Evolutionary conservation across 2,329 filamentous ascomycete genomes (phyloP).

Genomic region (Aspergillus caelatus): DNA sequence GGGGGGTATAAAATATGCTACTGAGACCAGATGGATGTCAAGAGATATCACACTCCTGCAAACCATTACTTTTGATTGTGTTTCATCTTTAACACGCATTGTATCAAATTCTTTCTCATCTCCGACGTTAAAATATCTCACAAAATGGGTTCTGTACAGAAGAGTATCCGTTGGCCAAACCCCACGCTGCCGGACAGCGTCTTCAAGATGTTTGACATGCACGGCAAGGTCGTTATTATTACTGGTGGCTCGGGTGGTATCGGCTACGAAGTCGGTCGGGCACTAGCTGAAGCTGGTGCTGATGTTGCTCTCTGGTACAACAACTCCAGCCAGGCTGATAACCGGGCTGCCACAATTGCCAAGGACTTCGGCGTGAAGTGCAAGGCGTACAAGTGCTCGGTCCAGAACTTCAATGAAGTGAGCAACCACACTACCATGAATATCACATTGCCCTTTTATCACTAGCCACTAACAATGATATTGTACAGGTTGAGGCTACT

Average conservation of each 20-base stretch:
- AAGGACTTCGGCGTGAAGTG: neutral
- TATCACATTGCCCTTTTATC: neutral
- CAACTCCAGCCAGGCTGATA: conserved; percentile 3
- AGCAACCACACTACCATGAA: neutral
- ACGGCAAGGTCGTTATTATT: conserved; percentile 19
- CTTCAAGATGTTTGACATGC: neutral
- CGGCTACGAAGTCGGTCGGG: neutral
- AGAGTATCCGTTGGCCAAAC: neutral
- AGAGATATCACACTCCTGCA: neutral
- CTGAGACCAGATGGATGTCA: neutral
- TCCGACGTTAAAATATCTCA: neutral
- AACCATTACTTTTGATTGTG: neutral
- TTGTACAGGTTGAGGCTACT: conserved; percentile 45
- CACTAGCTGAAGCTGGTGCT: conserved; percentile 43
- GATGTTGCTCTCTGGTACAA: conserved; percentile 38
- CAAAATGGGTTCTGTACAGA: neutral
- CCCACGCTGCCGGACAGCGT: neutral
- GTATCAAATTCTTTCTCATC: neutral
- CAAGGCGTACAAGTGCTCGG: neutral
- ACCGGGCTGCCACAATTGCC: neutral
- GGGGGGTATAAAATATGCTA: neutral
- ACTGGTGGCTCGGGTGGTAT: conserved; percentile 8
- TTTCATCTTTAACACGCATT: neutral
- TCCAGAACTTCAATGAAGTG: neutral
- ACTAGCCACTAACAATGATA: neutral